Conservation (phyloP, 2,329 filamentous ascomycete species). For the Acrodontium crateriforme region DNA sequence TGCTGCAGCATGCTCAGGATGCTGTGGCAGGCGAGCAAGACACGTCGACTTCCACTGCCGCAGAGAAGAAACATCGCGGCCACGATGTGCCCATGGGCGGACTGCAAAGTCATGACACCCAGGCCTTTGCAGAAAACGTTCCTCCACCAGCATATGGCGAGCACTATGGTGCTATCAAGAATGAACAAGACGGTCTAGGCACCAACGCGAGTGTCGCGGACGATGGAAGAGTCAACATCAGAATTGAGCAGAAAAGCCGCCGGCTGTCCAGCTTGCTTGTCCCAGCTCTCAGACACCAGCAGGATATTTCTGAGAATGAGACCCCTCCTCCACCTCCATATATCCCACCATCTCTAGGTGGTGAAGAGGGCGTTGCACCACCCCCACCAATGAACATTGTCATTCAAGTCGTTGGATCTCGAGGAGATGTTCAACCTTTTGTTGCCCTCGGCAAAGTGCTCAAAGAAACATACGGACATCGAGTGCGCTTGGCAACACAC, state of each 20-base stretch:
- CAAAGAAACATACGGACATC: constrained; percentile 34
- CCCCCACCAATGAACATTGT: constrained; percentile 36
- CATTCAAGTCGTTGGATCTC: constrained; percentile 35
- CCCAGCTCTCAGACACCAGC: constrained; percentile 46
- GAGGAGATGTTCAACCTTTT: constrained; percentile 38
- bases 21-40: constrained; percentile 12
- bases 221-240: constrained; percentile 68
- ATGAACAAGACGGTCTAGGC: constrained; percentile 25
- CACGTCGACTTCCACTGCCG: constrained; percentile 3
- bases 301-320: constrained; percentile 36
- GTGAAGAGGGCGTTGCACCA: constrained; percentile 43
- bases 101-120: constrained; percentile 3
- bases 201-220: constrained; percentile 33
- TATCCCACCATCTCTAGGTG: constrained; percentile 59
- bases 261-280: constrained; percentile 54
- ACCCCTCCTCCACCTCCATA: constrained; percentile 47
- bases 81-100: constrained; percentile 12
- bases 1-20: constrained; percentile 18
- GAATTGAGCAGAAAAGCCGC: constrained; percentile 57
- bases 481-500: constrained; percentile 36
- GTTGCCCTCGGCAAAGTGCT: constrained; percentile 36
- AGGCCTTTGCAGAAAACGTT: constrained; percentile 7
- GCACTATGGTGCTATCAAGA: constrained; percentile 23
- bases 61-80: constrained; percentile 13
- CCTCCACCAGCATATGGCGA: constrained; percentile 28